Evolutionary conservation across 2,329 filamentous ascomycete genomes (phyloP).

Genomic region (Fusarium sororula): DNA sequence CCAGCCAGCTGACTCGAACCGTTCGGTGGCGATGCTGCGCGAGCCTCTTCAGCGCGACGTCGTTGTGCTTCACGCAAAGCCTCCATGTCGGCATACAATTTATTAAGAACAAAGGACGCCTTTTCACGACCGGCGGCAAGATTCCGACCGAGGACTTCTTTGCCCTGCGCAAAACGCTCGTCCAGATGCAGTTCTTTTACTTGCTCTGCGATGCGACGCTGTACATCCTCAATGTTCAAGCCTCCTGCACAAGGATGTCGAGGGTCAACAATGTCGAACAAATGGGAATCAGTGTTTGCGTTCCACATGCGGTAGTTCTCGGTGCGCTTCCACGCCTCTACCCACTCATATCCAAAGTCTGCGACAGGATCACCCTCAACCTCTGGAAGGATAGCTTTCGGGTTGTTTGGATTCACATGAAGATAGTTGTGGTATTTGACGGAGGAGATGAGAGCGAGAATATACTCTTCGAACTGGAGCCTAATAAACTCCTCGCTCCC

Average conservation of each 20-base stretch:
- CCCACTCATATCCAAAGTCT: constrained; percentile 86
- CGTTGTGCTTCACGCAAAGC: constrained; percentile 58
- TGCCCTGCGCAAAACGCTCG: constrained; percentile 83
- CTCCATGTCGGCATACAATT: constrained; percentile 91
- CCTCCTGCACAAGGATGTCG: constrained; percentile 93
- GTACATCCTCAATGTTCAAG: constrained; percentile 92
- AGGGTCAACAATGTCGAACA: constrained; percentile 95
- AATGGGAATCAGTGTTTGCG: constrained; percentile 79
- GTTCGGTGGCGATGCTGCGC: constrained; percentile 19
- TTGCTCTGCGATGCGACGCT: constrained; percentile 87
- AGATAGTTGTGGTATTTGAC: constrained; percentile 88
- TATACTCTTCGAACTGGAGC: constrained; percentile 95
- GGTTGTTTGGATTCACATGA: constrained; percentile 74
- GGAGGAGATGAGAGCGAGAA: constrained; percentile 85
- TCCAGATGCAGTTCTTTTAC: constrained; percentile 94
- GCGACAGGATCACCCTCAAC: constrained; percentile 84
- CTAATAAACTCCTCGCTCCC: constrained; percentile 98
- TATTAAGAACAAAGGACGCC: constrained; percentile 86
- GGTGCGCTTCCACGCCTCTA: constrained; percentile 87
- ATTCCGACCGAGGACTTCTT: constrained; percentile 87
- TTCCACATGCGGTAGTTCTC: constrained; percentile 94
- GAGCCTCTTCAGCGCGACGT: constrained; percentile 53
- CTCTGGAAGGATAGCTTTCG: constrained; percentile 69
- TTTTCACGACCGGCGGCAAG: constrained; percentile 89
- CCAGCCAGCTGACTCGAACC: background rate